Evolutionary conservation across 768 basidiomycete species (phyloP).

Genomic region (Leccinum variicolor): DNA sequence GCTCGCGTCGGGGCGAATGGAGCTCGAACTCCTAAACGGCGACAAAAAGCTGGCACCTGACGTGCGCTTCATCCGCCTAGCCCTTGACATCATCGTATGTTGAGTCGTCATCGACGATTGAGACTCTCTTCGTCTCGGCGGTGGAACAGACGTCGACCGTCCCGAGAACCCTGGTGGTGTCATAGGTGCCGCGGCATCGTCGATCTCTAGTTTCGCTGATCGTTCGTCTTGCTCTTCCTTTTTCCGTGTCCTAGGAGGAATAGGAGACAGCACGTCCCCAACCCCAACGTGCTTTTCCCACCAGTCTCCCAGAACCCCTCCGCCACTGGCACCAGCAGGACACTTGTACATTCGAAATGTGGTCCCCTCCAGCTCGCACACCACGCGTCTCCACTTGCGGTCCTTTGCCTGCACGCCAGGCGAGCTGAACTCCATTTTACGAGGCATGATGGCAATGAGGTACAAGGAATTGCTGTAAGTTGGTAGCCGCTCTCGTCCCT

Average conservation of each 20-base stretch:
- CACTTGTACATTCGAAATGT: slow-evolving; percentile 72
- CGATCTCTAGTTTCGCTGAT: slow-evolving; percentile 22
- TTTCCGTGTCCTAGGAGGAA: slow-evolving; percentile 24
- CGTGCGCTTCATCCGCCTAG: slow-evolving; percentile 20
- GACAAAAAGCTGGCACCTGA: slow-evolving; percentile 30
- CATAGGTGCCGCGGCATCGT: slow-evolving; percentile 3
- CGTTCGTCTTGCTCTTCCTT: slow-evolving; percentile 26
- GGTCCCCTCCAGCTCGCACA: slow-evolving; percentile 94
- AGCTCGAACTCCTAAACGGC: slow-evolving; percentile 19
- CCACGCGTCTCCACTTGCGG: slow-evolving; percentile 85
- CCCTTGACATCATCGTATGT: slow-evolving; percentile 12
- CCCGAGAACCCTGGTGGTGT: not conserved
- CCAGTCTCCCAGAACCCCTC: slow-evolving; percentile 63
- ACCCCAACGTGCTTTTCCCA: slow-evolving; percentile 77
- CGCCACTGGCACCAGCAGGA: slow-evolving; percentile 39
- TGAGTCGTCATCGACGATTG: slow-evolving; percentile 24
- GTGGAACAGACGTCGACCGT: slow-evolving; percentile 5
- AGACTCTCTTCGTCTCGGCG: slow-evolving; percentile 13
- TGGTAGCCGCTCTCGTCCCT: slow-evolving; percentile 80
- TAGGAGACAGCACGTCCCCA: slow-evolving; percentile 47
- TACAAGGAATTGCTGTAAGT: slow-evolving; percentile 78
- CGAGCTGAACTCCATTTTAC: slow-evolving; percentile 88
- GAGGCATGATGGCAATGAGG: slow-evolving; percentile 75
- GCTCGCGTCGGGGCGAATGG: slow-evolving; percentile 8
- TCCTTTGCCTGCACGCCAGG: slow-evolving; percentile 89